Conservation (phyloP, 352 stramenopile species). For the Phytophthora aleatoria region DNA sequence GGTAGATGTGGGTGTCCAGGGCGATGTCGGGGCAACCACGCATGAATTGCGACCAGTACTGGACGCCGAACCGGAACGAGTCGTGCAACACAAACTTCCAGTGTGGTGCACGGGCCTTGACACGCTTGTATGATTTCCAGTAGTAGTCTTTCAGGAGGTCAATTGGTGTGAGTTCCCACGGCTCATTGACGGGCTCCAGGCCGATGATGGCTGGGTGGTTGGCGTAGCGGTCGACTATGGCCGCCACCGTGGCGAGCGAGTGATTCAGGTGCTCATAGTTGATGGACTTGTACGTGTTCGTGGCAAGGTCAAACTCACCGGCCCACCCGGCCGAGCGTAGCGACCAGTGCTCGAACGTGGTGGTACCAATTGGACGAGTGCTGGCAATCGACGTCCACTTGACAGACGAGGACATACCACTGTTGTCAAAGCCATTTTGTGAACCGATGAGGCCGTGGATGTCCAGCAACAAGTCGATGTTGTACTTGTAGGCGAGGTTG, state of each 20-base stretch:
- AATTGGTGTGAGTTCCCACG: slow-evolving; percentile 94
- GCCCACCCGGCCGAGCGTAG: slow-evolving; percentile 92
- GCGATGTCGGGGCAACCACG: slow-evolving; percentile 91
- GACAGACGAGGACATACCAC: slow-evolving; percentile 84
- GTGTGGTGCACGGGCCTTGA: slow-evolving; percentile 90
- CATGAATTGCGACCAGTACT: slow-evolving; percentile 80
- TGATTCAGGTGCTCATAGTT: slow-evolving; percentile 93
- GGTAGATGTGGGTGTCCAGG: slow-evolving; percentile 97
- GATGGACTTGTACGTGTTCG: slow-evolving; percentile 89
- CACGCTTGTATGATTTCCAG: slow-evolving; percentile 95
- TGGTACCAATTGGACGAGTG: slow-evolving; percentile 76
- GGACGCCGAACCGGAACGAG: slow-evolving; percentile 91
- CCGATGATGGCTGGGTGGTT: slow-evolving; percentile 90
- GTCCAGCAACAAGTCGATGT: slow-evolving; percentile 92
- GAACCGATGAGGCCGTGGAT: slow-evolving; percentile 92
- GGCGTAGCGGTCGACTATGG: slow-evolving; percentile 89
- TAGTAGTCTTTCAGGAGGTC: slow-evolving; percentile 94
- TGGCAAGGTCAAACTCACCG: slow-evolving; percentile 85
- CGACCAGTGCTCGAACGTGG: slow-evolving; percentile 93
- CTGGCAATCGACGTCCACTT: slow-evolving; percentile 88
- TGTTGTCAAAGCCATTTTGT: slow-evolving; percentile 97
- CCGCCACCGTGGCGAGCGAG: slow-evolving; percentile 85
- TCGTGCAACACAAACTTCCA: slow-evolving; percentile 98
- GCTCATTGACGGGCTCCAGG: slow-evolving; percentile 95
- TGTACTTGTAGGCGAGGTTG: slow-evolving; percentile 86